Evolutionary conservation across 1,284 basidiomycete genomes (phyloP), one percentile per base, ranked within the genome.

Genomic region (Kalmanozyma brasiliensis): DNA sequence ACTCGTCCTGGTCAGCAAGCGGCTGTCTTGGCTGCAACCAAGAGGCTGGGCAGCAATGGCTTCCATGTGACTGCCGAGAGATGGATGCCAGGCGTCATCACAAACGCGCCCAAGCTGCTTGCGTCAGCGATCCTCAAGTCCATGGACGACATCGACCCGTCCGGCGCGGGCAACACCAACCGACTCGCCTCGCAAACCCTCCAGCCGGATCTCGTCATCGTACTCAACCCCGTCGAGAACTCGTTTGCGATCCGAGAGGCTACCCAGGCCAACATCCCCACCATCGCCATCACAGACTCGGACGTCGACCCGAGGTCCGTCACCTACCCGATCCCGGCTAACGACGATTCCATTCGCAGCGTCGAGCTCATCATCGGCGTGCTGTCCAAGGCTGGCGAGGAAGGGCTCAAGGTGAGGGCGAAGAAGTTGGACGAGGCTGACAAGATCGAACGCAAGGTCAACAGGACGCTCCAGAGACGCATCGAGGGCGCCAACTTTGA

Each of bases 321-420:
- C 60, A 98, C 97, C 86, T 98, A 98, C 83, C 91, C 96, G 32
- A 97, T 99, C 77, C 95, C 94, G 1, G 94, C 93, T 34, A 99
- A 98, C 83, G 95, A 98, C 84, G 95, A 98, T 84, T 92, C 89
- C 80, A 87, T 90, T 9, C 88, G 94, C 49, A 91, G 93, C 17
- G 91, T 92, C 40, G 94, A 98, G 80, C 85, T 99, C 32, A 87
- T 99, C 65, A 88, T 90, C 3, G 94, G 94, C 22, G 88, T 98
- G 8, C 85, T 99, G 49, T 93, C 92, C 72, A 88, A 96, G 70
- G 96, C 96, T 0, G 96, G 93, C 11, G 56, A 82, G 51, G 78
- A 82, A 29, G 81, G 81, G 5, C 53, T 80, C 20, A 57, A 57
- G 35, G 26, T 59, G 19, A 47, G 77, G 8, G 53, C 65, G 23